Base-by-base conservation (phyloP, 306 rosid species). In the Vachellia collinsii region DNA sequence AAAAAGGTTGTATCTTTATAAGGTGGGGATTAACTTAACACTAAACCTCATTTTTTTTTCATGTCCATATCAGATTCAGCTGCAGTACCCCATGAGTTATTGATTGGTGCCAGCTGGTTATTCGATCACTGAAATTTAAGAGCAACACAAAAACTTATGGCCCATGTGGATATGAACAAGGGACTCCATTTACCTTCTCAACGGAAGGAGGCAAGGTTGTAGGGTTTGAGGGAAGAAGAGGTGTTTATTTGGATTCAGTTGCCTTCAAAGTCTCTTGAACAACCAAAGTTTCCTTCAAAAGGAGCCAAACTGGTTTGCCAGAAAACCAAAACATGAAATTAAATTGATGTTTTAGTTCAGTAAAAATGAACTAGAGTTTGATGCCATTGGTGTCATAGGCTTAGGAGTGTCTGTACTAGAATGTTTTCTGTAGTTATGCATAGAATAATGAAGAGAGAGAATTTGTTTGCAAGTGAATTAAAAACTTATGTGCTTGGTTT, bases 101-200 rank as follows among this genome's bases (percentile, higher is more conserved):
- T 90, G 62, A 78, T 77, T 7, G 53, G 86, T 75, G 91, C 82
- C 51, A 86, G 87, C 8, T 88, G 0, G 89, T 90, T n/a, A 88
- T 92, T 75, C 85, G 92, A 19, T 90, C 94, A 6, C 82, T 92
- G 50, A 74, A 86, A 69, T 79, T 88, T 17, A 87, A 67, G 86
- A 90, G 92, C 85, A 92, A 86, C 77, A 64, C 8, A 19, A 87
- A 85, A 84, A 89, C 79, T 4, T 92, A 81, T 71, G 94, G 93
- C 41, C 89, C 93, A 4, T 90, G 59, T 4, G 93, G 97, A 37
- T 58, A 76, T 36, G 88, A 89, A 84, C 90, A 90, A 79, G 95
- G 93, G 61, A 92, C 89, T 6, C 91, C 89, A 4, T 92, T 91
- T 78, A 83, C 85, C 29, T 88, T 88, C 62, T 71, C 87, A 34